phyloP scores from a whole-genome alignment of 495 filamentous ascomycete genomes.

The Penicillium odoratum region DNA sequence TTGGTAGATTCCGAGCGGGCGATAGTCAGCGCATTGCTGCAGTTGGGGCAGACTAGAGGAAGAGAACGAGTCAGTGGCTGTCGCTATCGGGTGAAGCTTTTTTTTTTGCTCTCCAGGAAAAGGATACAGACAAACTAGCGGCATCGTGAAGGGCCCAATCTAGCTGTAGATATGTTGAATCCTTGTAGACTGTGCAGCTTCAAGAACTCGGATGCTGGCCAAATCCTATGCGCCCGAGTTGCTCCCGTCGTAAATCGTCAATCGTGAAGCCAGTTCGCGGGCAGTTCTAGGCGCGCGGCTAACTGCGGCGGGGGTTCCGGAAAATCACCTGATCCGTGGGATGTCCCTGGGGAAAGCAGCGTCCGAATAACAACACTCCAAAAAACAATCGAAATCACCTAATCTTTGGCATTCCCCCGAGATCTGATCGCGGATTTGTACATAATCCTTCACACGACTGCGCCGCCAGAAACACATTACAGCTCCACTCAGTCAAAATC shows the following conservation, averaged over 20 bases:
- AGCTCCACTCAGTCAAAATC: neutral
- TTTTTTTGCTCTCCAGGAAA: neutral
- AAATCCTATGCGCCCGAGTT: neutral
- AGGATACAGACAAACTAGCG: conserved; percentile 42
- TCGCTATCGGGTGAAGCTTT: neutral
- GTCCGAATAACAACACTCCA: conserved; percentile 3
- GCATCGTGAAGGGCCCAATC: conserved; percentile 30
- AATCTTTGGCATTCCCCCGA: neutral
- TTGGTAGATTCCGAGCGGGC: conserved; percentile 54
- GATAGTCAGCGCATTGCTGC: conserved; percentile 83
- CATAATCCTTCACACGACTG: conserved; percentile 11
- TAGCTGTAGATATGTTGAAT: neutral
- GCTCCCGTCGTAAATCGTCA: conserved; percentile 4
- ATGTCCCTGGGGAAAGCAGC: conserved; percentile 26
- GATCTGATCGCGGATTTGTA: conserved; percentile 10
- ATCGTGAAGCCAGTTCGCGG: conserved; percentile 9
- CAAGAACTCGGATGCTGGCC: neutral
- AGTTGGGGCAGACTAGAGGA: conserved; percentile 81
- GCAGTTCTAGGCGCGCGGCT: conserved; percentile 30
- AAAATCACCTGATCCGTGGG: conserved; percentile 24
- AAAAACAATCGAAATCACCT: neutral
- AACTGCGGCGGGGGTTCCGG: conserved; percentile 21
- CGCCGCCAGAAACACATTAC: neutral
- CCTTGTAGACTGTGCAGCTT: neutral
- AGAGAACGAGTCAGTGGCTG: conserved; percentile 19